Base-by-base conservation (phyloP, 495 filamentous ascomycete genomes). In the Ramalina peruviana region DNA sequence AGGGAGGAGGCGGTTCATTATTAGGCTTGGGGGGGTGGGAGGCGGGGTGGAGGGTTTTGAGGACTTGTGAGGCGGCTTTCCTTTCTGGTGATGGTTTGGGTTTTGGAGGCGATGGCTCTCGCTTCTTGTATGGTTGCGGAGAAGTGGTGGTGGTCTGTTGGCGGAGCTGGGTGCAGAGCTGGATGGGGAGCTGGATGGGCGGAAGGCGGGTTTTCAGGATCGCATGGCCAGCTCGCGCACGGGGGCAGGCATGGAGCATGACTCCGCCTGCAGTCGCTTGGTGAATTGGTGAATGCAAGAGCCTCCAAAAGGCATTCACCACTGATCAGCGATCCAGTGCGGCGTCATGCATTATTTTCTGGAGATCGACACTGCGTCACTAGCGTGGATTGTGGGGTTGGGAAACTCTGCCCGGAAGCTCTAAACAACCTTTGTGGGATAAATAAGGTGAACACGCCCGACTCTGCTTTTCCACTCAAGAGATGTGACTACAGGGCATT, bases 41-140 rank as follows among this genome's bases (percentile, higher is more conserved):
- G 33, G 11, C n/a, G 16, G 40, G n/a, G 54, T 21, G 16, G 45
- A 50, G 19, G 6, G 51, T 20, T 36, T 54, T 36, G 46, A 20
- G 37, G 45, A 36, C 15, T 37, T 42, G 9, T 19, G 40, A n/a
- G 40, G 40, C 21, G 4, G 15, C 17, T 42, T 23, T 42, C 17
- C 15, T 42, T n/a, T 19, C 17, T 19, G 15, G 45, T 11, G 30
- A n/a, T 26, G 26, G 36, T 36, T 1, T n/a, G 6, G 1, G 4
- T 15, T n/a, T 19, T 13, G 25, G 26, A 16, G 20, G 26, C 12
- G 12, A 37, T 9, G 26, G 13, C 16, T 47, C 19, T 6, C 19
- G 36, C 12, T 27, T 20, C 26, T 16, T 13, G 19, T 39, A 21
- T 11, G 27, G 27, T 19, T 41, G 44, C 6, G 38, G 30, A 48